Percentiles rank a stretch among this genome's conserved stretches.
phyloP scores from a whole-genome alignment of 257 asterid species.

The Anisodus acutangulus region DNA sequence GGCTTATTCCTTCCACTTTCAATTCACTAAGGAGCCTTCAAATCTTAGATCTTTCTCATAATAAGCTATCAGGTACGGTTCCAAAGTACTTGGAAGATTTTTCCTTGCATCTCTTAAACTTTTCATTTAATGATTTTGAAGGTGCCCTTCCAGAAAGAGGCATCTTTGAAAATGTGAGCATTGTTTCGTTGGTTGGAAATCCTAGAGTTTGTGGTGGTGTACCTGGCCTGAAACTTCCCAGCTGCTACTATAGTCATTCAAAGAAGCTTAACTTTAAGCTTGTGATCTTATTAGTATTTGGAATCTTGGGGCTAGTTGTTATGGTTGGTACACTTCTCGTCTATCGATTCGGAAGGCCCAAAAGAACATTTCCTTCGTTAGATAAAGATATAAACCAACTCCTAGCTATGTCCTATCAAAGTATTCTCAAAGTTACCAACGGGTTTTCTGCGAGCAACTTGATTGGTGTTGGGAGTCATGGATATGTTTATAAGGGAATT shows the following conservation, averaged over 20 bases:
- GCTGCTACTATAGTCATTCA: constrained; percentile 11
- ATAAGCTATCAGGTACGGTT: constrained; percentile 35
- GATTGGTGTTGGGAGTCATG: constrained; percentile 45
- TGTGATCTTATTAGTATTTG: neutral
- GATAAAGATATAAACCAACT: neutral
- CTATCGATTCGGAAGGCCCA: neutral
- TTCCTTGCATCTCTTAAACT: constrained; percentile 15
- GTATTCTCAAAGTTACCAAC: constrained; percentile 40
- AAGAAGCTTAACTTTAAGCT: neutral
- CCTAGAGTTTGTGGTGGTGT: constrained; percentile 35
- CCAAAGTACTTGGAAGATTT: constrained; percentile 31
- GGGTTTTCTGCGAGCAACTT: constrained; percentile 39
- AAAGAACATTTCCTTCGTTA: neutral
- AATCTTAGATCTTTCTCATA: constrained; percentile 34
- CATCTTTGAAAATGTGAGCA: constrained; percentile 29
- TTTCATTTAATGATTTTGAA: constrained; percentile 37
- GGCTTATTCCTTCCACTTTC: constrained; percentile 35
- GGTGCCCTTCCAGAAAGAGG: constrained; percentile 28
- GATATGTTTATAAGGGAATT: constrained; percentile 45
- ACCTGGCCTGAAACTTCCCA: constrained; percentile 33
- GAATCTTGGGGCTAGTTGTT: constrained; percentile 3
- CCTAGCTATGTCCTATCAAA: constrained; percentile 37
- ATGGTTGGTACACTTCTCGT: neutral
- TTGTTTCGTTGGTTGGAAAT: constrained; percentile 28
- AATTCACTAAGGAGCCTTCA: constrained; percentile 32